Evolutionary conservation across 1,139 yeast species (phyloP).

Genomic region (Williopsis jadinii): DNA sequence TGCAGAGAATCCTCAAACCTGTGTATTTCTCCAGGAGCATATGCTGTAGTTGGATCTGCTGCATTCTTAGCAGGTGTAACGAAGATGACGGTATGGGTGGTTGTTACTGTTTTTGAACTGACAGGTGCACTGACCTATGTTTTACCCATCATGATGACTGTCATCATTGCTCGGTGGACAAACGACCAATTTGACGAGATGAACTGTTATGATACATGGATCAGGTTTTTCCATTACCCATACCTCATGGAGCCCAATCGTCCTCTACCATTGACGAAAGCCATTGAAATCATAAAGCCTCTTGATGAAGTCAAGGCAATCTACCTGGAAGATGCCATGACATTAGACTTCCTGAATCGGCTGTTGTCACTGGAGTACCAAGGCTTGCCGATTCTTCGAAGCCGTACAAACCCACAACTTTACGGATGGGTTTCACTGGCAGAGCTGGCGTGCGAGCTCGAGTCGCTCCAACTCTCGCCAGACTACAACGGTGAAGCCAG

Average conservation of each 20-base stretch:
- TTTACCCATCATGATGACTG: constrained; percentile 70
- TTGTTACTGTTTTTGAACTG: constrained; percentile 79
- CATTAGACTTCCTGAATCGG: constrained; percentile 10
- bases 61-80: constrained; percentile 86
- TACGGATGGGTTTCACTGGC: constrained; percentile 35
- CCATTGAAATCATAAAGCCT: constrained; percentile 12
- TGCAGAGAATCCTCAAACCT: constrained; percentile 16
- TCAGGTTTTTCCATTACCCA: constrained; percentile 29
- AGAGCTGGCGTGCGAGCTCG: constrained; percentile 28
- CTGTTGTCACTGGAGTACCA: constrained; percentile 14
- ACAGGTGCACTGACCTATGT: constrained; percentile 81
- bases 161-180: constrained; percentile 40
- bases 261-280: constrained; percentile 16
- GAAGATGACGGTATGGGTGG: constrained; percentile 78
- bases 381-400: constrained; percentile 36
- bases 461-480: constrained; percentile 1
- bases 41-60: constrained; percentile 86
- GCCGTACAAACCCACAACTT: constrained; percentile 23
- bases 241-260: constrained; percentile 17
- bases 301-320: constrained; percentile 10
- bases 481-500: constrained; percentile 3
- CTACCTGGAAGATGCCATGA: constrained; percentile 13
- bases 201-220: constrained; percentile 38
- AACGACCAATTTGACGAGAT: constrained; percentile 32
- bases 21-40: constrained; percentile 79